These are phyloP conservation scores for Sugiyamaella xylanicola DNA, from an alignment of 1,139 yeast genomes.

Conservation along the genomic window DNA sequence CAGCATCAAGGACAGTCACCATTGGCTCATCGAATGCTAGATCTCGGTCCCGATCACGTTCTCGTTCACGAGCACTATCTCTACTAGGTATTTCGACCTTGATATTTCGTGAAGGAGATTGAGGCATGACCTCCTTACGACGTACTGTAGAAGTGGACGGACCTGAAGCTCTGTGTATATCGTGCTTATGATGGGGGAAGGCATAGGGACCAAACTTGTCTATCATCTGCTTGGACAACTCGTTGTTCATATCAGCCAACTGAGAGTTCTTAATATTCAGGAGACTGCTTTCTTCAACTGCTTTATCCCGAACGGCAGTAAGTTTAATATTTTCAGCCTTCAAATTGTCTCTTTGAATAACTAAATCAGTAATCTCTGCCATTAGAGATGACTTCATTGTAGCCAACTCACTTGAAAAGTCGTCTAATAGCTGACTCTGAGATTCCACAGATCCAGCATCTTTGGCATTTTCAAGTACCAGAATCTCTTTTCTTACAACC, in stretches of 20 bases:
- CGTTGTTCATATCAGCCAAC: constrained; percentile 44
- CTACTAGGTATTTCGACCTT: neutral
- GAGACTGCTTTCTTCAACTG: constrained; percentile 40
- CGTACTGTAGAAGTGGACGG: neutral
- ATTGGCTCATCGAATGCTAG: constrained; percentile 35
- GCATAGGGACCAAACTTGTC: constrained; percentile 40
- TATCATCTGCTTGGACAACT: constrained; percentile 41
- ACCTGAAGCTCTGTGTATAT: too few species aligned
- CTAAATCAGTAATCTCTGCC: constrained; percentile 41
- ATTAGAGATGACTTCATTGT: constrained; percentile 35
- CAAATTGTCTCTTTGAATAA: constrained; percentile 40
- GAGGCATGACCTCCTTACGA: constrained; percentile 14
- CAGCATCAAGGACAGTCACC: constrained; percentile 40
- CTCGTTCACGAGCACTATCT: neutral
- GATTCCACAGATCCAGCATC: constrained; percentile 26
- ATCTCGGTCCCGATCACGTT: constrained; percentile 2
- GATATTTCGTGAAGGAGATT: constrained; percentile 4
- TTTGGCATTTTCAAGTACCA: constrained; percentile 33
- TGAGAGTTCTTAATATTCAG: constrained; percentile 43
- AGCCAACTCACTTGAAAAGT: constrained; percentile 36
- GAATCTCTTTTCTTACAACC: constrained; percentile 40
- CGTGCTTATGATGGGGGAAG: constrained; percentile 8
- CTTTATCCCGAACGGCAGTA: constrained; percentile 33
- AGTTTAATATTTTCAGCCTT: constrained; percentile 39
- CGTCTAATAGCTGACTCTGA: constrained; percentile 33